Base-by-base conservation (phyloP, 306 rosid species). In the Cucumis hystrix region DNA sequence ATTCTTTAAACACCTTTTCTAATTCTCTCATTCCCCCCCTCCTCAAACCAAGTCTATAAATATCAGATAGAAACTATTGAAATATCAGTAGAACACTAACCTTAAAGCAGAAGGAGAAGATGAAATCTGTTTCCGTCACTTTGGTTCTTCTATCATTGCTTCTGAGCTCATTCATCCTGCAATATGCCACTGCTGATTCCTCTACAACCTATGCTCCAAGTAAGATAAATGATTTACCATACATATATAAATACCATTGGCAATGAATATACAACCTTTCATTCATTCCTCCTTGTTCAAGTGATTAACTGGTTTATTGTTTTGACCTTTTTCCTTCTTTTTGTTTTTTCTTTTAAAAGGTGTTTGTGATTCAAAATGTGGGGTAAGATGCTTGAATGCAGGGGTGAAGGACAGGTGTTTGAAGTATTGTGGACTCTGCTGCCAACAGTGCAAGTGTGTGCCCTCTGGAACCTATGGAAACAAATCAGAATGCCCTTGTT, bases 401-500 rank as follows among this genome's bases (percentile, higher is more conserved):
- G 81, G 79, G 59, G 61, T 39, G 62, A 51, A 79, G 49, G 83
- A 83, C 64, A 76, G 81, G 10, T 83, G 86, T 78, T 0, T 76
- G 43, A 83, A 39, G 74, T 83, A 83, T 16, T 83, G 85, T 54
- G 85, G 83, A 45, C 41, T 83, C 25, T 83, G 85, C 78, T 83
- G 83, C 77, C 51, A 68, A 76, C 49, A 41, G 21, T 83, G 86
- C 56, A 76, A 33, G 8, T 76, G 86, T 45, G 83, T 83, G 67
- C 86, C 81, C 21, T 76, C 81, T 17, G 86, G 86, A 57, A 83
- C 86, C 7, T 79, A 76, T 23, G 86, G 80, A 28, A 79, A 83
- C 83, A 83, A 83, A 78, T 66, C 80, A 8, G 80, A 79, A 47
- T 83, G 83, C 61, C 85, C 85, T 68, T 83, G 85, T 63, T 83